Evolutionary conservation across 2,329 filamentous ascomycete species (phyloP), one percentile per base, ranked within the genome.

Genomic region (Pseudogymnoascus sp.): DNA sequence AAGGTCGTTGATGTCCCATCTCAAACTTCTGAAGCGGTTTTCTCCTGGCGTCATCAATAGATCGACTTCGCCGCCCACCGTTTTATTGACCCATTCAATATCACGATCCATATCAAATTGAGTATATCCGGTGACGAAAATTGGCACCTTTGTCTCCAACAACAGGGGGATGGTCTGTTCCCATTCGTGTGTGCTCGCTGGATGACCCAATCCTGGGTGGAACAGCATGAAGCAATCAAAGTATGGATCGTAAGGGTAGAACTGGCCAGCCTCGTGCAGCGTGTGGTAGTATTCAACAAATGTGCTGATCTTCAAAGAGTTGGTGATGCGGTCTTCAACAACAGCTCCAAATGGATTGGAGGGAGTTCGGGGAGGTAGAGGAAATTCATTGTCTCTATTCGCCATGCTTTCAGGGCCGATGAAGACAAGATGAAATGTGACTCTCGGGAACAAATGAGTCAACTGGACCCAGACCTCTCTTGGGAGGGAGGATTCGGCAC

Each of bases 221-320:
- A 97, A 99, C 59, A 97, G 82, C 70, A 99, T 86, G 71, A 99
- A 96, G 74, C 90, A 94, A 78, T 99, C 94, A 74, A 99, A 96
- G 77, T 99, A 99, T 0, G 94, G 94, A 72, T 99, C 94, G 72
- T 95, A 97, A 0, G 95, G 94, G 62, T 89, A 85, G 77, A 97
- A 99, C 71, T 92, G 83, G 57, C 91, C 88, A 0, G 93, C 89
- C 72, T 91, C 85, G 77, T 99, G 93, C 67, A 99, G 84, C 2
- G 90, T 97, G 75, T 99, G 93, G 78, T 95, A 99, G 77, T 99
- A 97, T 68, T 99, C 94, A 59, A 97, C 93, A 70, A 92, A 96
- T 0, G 95, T 99, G 73, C 88, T 94, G 70, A 99, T 96, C 79
- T 99, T 99, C 84, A 97, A 86, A 66, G 88, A 87, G 61, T 88